Evolutionary conservation across 805 yeast genomes (phyloP), one percentile per base, ranked within the genome.

Genomic region (Ogataea nitratoaversa): DNA sequence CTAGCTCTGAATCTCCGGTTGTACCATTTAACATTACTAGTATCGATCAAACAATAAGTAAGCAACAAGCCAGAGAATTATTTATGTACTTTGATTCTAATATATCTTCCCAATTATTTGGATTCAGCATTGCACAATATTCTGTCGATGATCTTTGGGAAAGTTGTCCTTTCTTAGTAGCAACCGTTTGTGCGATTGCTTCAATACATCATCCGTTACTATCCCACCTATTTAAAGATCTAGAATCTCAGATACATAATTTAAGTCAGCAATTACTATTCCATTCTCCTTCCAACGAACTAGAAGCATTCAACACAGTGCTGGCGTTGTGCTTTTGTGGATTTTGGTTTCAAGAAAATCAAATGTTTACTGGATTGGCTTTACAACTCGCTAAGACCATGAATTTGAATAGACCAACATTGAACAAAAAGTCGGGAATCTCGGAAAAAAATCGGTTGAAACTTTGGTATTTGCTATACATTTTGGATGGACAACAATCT

Each of bases 401-500:
- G 45, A 72, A 74, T 4, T 51, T 78, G 24, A 73, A 70, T 52
- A 36, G 51, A 35, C 52, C 50, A 14, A 35, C 34, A 28, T 36
- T n/a, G 8, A 37, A 42, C 17, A 44, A 37, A n/a, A 50, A 46
- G 19, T 47, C 53, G 1, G 34, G 40, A 12, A 46, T 60, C 7
- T 52, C 59, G 13, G 61, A 58, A n/a, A 65, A 64, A 42, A 76
- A 76, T 34, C 63, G 76, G 37, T 58, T 80, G 35, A 78, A 78
- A 49, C 60, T 82, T 32, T 82, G 88, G 88, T 82, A 80, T 53
- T 62, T 82, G 42, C 59, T 82, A 17, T 82, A 76, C 56, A 73
- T 79, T 8, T 60, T 80, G 28, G 88, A 82, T 58, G 85, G 86
- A 0, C 84, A 82, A 47, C 86, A 81, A 48, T 76, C 84, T 47